These are phyloP conservation scores for Leptographium lundbergii DNA, from an alignment of 2,329 filamentous ascomycete species.

Conservation along the genomic window DNA sequence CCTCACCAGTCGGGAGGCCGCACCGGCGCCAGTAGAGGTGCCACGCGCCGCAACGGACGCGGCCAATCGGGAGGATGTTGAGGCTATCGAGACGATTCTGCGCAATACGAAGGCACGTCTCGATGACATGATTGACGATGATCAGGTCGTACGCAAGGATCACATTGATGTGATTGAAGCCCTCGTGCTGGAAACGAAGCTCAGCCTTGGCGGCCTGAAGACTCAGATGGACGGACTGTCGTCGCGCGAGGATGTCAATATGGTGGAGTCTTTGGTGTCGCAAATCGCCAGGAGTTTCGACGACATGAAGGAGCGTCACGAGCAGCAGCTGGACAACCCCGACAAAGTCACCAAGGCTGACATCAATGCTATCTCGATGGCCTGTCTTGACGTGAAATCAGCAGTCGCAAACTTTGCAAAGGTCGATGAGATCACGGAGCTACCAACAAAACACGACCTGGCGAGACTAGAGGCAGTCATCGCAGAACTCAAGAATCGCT, in stretches of 20 bases:
- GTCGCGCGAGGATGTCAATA: slow-evolving; percentile 60
- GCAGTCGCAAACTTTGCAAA: slow-evolving; percentile 61
- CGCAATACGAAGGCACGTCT: slow-evolving; percentile 80
- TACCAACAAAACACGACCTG: slow-evolving; percentile 68
- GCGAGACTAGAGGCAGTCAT: slow-evolving; percentile 57
- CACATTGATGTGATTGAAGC: slow-evolving; percentile 54
- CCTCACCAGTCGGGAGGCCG: slow-evolving; percentile 12
- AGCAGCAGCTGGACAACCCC: slow-evolving; percentile 39
- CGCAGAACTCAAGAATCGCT: slow-evolving; percentile 50
- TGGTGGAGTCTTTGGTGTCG: slow-evolving; percentile 64
- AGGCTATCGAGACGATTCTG: slow-evolving; percentile 81
- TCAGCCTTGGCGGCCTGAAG: slow-evolving; percentile 42
- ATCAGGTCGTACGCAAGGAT: slow-evolving; percentile 55
- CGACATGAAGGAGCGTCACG: slow-evolving; percentile 51
- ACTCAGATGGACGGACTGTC: slow-evolving; percentile 32
- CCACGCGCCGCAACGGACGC: slow-evolving; percentile 24
- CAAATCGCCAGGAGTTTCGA: slow-evolving; percentile 67
- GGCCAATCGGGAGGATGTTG: slow-evolving; percentile 70
- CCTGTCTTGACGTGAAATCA: slow-evolving; percentile 75
- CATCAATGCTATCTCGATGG: slow-evolving; percentile 65
- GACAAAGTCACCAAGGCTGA: slow-evolving; percentile 70
- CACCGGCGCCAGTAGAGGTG: not conserved
- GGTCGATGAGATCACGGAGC: slow-evolving; percentile 49
- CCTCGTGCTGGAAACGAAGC: slow-evolving; percentile 59
- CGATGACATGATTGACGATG: slow-evolving; percentile 65